Base-by-base conservation (phyloP, 2,329 filamentous ascomycete species). In the Mycosphaerella arachidis region DNA sequence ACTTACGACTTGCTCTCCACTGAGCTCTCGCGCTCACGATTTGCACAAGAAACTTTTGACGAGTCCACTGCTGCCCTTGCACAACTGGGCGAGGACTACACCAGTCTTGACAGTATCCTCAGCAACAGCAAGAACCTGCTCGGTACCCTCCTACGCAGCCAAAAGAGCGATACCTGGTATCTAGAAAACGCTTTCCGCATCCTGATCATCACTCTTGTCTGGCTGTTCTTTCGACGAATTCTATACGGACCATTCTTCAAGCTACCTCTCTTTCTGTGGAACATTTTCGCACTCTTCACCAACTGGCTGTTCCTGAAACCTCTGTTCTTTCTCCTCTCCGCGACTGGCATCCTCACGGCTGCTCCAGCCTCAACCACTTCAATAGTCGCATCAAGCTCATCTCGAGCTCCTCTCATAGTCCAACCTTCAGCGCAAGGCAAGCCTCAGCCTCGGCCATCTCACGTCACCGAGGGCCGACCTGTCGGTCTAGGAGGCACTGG, bases 141-240 rank as follows among this genome's bases (percentile, higher is more conserved):
- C 7, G 85, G 86, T 6, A 91, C 90, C 18, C 79, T 99, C 50
- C 78, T 97, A 51, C 85, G 86, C 62, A 94, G 90, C 64, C 91
- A 95, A 72, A 99, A 99, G 81, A 94, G 89, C 66, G 94, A 99
- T 73, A 97, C 92, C 2, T 99, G 94, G 94, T 99, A 99, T 73
- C 83, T 99, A 35, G 89, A 94, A 76, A 95, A 90, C 40, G 86
- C 92, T 1, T 86, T 97, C 66, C 95, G 92, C 72, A 82, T 97
- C 67, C 82, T 97, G 16, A 71, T 89, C 24, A 84, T 78, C 6
- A 97, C 92, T 1, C 86, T 92, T 46, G 81, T 79, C 31, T 99
- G 94, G 94, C 82, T 99, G 7, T 72, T 96, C 6, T 97, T 95
- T 71, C 81, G 94, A 30, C 81, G 94, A 48, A 80, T 93, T 45